Evolutionary conservation across 805 yeast species (phyloP).

Genomic region (Teunomyces cretensis): DNA sequence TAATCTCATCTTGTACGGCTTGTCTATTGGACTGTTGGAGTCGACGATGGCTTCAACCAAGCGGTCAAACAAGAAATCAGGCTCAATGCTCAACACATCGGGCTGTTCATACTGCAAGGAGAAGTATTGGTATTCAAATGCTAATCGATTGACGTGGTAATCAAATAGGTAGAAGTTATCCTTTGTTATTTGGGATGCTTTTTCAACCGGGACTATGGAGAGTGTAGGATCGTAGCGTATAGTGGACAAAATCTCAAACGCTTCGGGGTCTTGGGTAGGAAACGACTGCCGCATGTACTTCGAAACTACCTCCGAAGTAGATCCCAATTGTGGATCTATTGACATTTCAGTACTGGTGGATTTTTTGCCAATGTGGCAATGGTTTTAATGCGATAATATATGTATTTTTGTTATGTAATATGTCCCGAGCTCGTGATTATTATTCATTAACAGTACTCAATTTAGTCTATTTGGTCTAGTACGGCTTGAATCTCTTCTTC

Average conservation of each 20-base stretch:
- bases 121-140: conserved; percentile 55
- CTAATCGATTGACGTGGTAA: conserved; percentile 62
- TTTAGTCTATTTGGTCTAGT: conserved; percentile 33
- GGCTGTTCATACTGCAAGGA: conserved; percentile 31
- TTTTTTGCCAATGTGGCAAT: too few species aligned
- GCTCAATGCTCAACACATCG: conserved; percentile 40
- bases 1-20: conserved; percentile 34
- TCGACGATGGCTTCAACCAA: conserved; percentile 26
- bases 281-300: conserved; percentile 9
- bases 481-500: conserved; percentile 82
- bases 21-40: conserved; percentile 18
- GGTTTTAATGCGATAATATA: conserved; percentile 1
- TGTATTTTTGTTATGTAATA: background rate
- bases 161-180: conserved; percentile 59
- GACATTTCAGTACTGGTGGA: background rate
- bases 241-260: conserved; percentile 65
- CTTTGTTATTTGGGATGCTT: conserved; percentile 21
- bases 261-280: conserved; percentile 14
- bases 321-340: background rate
- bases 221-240: conserved; percentile 73
- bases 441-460: background rate
- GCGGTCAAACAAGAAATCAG: conserved; percentile 40
- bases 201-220: conserved; percentile 23
- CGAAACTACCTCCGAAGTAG: background rate
- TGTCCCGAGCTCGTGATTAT: background rate